Evolutionary conservation across 2,329 filamentous ascomycete species (phyloP).

Genomic region (Fusarium nygamai): DNA sequence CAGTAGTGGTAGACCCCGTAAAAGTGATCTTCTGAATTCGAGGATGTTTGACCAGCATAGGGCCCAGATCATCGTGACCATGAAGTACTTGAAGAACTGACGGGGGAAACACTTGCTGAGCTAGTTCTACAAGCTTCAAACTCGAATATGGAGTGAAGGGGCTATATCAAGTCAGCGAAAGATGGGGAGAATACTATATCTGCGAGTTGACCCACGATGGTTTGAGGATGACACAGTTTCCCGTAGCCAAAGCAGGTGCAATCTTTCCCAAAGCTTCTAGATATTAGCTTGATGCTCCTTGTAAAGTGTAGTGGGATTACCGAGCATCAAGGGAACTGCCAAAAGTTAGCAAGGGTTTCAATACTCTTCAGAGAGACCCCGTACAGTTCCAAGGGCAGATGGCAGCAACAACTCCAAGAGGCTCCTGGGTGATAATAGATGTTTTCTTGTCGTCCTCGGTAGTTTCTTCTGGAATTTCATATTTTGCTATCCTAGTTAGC

Average conservation of each 20-base stretch:
- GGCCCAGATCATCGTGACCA: background rate
- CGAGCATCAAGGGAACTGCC: background rate
- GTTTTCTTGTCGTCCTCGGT: background rate
- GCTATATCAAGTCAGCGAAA: background rate
- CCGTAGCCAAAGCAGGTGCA: background rate
- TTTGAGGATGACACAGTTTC: conserved; percentile 1
- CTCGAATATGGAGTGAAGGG: background rate
- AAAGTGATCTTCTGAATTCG: background rate
- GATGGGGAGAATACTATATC: background rate
- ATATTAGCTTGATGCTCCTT: background rate
- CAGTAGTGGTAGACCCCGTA: background rate
- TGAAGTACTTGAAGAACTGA: background rate
- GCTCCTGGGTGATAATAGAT: background rate
- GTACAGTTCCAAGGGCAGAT: conserved; percentile 9
- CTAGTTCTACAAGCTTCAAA: background rate
- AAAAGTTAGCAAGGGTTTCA: background rate
- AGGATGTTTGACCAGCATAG: background rate
- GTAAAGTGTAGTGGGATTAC: background rate
- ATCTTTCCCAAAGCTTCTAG: background rate
- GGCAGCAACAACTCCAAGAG: background rate
- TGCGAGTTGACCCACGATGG: background rate
- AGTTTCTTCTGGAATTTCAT: background rate
- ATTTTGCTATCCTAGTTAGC: background rate
- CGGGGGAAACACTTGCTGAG: background rate
- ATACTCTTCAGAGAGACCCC: background rate